Evolutionary conservation across 768 basidiomycete species (phyloP), one percentile per base, ranked within the genome.

Genomic region (Rhodosporidiobolus sp.): DNA sequence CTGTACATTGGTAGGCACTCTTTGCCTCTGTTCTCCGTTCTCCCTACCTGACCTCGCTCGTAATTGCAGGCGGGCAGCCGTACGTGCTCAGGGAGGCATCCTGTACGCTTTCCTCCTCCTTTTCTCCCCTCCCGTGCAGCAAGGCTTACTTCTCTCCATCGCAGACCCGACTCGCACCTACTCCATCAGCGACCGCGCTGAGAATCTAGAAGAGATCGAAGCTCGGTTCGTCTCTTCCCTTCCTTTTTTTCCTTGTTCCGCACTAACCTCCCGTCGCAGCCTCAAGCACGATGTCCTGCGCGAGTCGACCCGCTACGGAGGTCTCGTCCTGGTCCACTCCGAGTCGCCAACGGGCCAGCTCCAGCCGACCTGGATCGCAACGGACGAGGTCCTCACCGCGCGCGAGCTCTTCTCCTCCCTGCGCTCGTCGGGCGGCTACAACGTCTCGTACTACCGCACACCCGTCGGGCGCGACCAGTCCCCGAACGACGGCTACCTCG

Each of bases 401-500:
- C 84, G 87, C 59, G 94, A 98, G 79, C 84, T 98, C 16, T 97
- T 57, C 54, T 12, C 59, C 48, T 67, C 46, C 56, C 59, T 70
- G 38, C 49, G 64, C 73, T 61, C 59, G 45, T 62, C 69, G n/a
- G n/a, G n/a, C 61, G 63, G 78, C 59, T 70, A 74, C 73, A 60
- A 52, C 72, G 53, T 66, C n/a, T 71, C 90, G 86, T 94, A 94
- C 81, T 85, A 90, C 78, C 88, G 94, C 24, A 94, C 96, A 61
- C 95, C 96, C n/a, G 94, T 99, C 65, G 90, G 92, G 17, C 91
- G 92, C 1, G 89, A 94, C 79, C 88, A 89, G 10, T 90, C 90
- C 0, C 92, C 98, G 58, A 94, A 96, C 88, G 91, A 96, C 80
- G 94, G 94, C 78, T 97, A 99, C 81, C 87, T 99, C 26, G 96